A percentile compares a stretch with the other conserved stretches of the same genome.
Evolutionary conservation across 805 yeast genomes (phyloP).

Genomic region (Starmera amethionina): DNA sequence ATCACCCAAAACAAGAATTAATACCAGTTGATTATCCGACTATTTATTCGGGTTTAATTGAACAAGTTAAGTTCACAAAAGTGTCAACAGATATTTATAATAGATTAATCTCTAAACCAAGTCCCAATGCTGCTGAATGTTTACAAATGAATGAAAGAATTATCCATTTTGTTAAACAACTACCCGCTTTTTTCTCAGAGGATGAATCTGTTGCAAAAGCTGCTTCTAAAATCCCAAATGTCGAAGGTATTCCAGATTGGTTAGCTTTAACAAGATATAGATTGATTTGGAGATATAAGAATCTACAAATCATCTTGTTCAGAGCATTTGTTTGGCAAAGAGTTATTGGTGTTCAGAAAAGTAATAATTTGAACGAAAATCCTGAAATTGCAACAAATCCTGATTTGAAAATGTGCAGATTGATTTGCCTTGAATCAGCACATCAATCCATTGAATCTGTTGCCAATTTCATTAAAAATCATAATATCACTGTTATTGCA

Average conservation of each 20-base stretch:
- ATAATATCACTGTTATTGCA: conserved; percentile 32
- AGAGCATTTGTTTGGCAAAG: conserved; percentile 50
- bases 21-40: conserved; percentile 33
- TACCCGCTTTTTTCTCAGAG: conserved; percentile 41
- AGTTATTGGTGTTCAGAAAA: conserved; percentile 26
- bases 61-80: conserved; percentile 40
- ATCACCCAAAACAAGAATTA: conserved; percentile 10
- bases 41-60: conserved; percentile 46
- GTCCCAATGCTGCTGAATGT: conserved; percentile 40
- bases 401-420: conserved; percentile 39
- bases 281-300: conserved; percentile 49
- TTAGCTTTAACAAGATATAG: conserved; percentile 41
- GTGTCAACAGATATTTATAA: conserved; percentile 40
- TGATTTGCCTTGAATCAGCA: conserved; percentile 41
- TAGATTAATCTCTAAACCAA: conserved; percentile 34
- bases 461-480: conserved; percentile 24
- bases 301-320: conserved; percentile 43
- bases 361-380: conserved; percentile 21
- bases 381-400: conserved; percentile 26
- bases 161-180: conserved; percentile 25
- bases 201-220: conserved; percentile 22
- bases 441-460: conserved; percentile 43
- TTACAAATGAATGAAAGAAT: conserved; percentile 36
- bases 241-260: conserved; percentile 35
- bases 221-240: conserved; percentile 14